phyloP scores from a whole-genome alignment of 176 grass and related monocot species.

The Triticum turgidum region DNA sequence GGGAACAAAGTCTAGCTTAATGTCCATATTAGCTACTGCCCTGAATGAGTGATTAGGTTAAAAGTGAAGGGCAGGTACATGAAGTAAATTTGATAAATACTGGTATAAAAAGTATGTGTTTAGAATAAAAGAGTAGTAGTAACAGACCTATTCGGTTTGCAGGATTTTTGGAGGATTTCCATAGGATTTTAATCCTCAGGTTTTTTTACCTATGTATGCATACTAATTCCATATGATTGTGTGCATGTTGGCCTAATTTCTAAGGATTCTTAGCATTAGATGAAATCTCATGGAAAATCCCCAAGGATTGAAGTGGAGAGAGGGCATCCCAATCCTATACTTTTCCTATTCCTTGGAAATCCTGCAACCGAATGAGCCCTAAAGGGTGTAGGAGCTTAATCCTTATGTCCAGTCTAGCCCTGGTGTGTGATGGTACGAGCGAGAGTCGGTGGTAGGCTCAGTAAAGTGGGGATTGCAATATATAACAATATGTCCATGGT shows the following conservation, averaged over 20 bases:
- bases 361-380: background rate
- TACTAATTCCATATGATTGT: background rate
- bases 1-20: conserved; percentile 95
- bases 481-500: background rate
- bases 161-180: background rate
- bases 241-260: background rate
- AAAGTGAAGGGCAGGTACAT: conserved; percentile 4
- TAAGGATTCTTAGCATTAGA: background rate
- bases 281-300: background rate
- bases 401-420: background rate
- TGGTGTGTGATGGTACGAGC: background rate
- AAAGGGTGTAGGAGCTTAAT: background rate
- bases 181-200: background rate
- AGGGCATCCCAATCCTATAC: background rate
- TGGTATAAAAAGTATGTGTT: background rate
- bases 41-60: conserved; percentile 45
- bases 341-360: background rate
- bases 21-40: conserved; percentile 92
- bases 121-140: background rate
- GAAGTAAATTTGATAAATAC: background rate
- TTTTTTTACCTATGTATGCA: background rate
- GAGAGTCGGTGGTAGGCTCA: background rate
- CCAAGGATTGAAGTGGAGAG: background rate
- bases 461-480: background rate
- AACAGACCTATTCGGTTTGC: background rate